These are phyloP conservation scores for Penicillium nucicola DNA, from an alignment of 495 filamentous ascomycete species.

Conservation along the genomic window DNA sequence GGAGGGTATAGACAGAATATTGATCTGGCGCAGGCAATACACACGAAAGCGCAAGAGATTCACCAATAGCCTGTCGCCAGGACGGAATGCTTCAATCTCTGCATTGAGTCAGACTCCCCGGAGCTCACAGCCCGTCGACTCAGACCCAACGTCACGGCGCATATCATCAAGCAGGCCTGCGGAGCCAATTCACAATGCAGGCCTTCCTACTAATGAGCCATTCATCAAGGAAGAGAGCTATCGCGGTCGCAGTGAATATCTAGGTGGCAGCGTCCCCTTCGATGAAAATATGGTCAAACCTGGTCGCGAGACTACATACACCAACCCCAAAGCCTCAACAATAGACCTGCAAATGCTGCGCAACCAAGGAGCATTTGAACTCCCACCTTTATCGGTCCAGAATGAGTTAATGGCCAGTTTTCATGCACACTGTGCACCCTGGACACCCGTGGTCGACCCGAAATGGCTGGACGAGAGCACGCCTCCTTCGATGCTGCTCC, in stretches of 20 bases:
- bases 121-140: conserved; percentile 18
- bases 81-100: conserved; percentile 8
- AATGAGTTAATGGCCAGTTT: conserved; percentile 25
- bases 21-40: conserved; percentile 15
- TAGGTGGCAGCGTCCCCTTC: conserved; percentile 28
- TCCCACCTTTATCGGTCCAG: conserved; percentile 23
- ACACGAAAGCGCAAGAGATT: conserved; percentile 29
- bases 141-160: conserved; percentile 2
- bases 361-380: conserved; percentile 26
- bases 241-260: conserved; percentile 27
- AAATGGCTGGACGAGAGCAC: conserved; percentile 23
- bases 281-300: conserved; percentile 33
- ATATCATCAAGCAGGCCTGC: neutral
- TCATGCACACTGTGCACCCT: conserved; percentile 23
- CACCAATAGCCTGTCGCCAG: conserved; percentile 28
- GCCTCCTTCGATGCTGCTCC: conserved; percentile 24
- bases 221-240: conserved; percentile 30
- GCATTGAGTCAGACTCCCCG: conserved; percentile 19
- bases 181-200: neutral
- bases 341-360: conserved; percentile 26
- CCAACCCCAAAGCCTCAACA: conserved; percentile 22
- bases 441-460: conserved; percentile 27
- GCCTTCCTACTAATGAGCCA: conserved; percentile 11
- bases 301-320: conserved; percentile 25
- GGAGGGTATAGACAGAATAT: neutral